Evolutionary conservation across 495 filamentous ascomycete species (phyloP), one percentile per base, ranked within the genome.

Genomic region (Lepidopterella palustris): DNA sequence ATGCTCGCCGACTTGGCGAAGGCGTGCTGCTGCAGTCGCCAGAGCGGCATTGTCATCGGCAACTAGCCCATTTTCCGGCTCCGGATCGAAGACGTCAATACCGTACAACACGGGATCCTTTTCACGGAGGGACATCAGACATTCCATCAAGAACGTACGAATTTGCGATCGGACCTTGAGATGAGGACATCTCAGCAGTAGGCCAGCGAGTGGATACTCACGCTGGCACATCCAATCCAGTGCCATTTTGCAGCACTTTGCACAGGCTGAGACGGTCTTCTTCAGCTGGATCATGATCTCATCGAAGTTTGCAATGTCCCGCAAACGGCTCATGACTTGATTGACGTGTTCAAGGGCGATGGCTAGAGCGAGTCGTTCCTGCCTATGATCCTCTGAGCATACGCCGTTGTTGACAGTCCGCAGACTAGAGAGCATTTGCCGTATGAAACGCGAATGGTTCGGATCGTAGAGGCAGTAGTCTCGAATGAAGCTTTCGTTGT

Each of bases 391-490:
- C 5, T 72, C 66, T 5, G 79, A 77, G 58, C 80, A 83, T 28
- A 68, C 72, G 0, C 71, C 69, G 47, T 70, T 72, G 63, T 70
- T 74, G 53, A 74, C 68, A 49, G 69, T 66, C 29, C 78, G 75
- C 68, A 78, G 62, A 67, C 76, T 68, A 45, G 70, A 65, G 2
- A 96, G 72, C 10, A 89, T 68, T 55, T 76, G 73, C 24, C 76
- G 76, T 51, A 90, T 80, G 63, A 96, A 92, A 5, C 72, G 63
- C 11, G 84, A 76, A 62, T 97, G 89, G 18, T 77, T 77, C 4
- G 82, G 82, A 67, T 95, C 89, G 67, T 87, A 87, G 53, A 96
- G 78, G 71, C 88, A 92, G 67, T 93, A 90, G 23, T 84, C 83
- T 57, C 88, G 82, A 45, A 95, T 78, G 48, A 89, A 80, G 5